Percentiles rank a stretch among this genome's conserved stretches.
Conservation (phyloP, 208 protist genomes). For the Wallacemonas sp. region DNA sequence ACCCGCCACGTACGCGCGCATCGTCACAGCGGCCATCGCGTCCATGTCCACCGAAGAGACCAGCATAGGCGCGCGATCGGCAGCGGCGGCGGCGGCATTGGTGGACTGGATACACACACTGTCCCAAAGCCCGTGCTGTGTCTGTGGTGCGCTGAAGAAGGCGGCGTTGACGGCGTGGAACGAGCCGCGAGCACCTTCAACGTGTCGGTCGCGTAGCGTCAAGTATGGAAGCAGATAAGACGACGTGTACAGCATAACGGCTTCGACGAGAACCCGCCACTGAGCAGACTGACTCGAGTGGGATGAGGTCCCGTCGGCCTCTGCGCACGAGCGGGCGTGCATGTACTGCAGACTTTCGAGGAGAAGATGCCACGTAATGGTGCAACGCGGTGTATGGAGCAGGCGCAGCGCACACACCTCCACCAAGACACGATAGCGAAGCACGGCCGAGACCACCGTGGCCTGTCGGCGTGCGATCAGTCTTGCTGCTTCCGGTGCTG, state of each 20-base stretch:
- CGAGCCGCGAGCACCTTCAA: constrained; percentile 15
- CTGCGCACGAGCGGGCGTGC: not conserved
- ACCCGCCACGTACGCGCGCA: not conserved
- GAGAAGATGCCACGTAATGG: constrained; percentile 56
- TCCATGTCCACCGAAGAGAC: not conserved
- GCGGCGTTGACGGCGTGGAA: not conserved
- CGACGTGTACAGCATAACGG: constrained; percentile 24
- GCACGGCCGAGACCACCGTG: constrained; percentile 23
- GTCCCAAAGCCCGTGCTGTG: not conserved
- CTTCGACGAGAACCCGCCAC: constrained; percentile 4
- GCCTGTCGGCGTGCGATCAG: not conserved
- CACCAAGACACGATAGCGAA: constrained; percentile 48
- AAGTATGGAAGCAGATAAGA: constrained; percentile 42
- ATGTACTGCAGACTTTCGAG: constrained; percentile 23
- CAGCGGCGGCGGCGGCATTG: not conserved
- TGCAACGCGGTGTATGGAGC: constrained; percentile 42
- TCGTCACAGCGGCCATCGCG: not conserved
- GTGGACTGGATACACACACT: not conserved
- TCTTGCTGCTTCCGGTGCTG: not conserved
- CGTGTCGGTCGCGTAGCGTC: constrained; percentile 37
- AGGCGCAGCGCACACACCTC: constrained; percentile 51
- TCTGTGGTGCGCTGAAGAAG: not conserved
- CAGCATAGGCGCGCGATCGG: not conserved
- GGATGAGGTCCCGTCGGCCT: not conserved
- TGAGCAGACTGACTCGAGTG: not conserved